Base-by-base conservation (phyloP, 768 basidiomycete genomes). In the Lactarius sp. region DNA sequence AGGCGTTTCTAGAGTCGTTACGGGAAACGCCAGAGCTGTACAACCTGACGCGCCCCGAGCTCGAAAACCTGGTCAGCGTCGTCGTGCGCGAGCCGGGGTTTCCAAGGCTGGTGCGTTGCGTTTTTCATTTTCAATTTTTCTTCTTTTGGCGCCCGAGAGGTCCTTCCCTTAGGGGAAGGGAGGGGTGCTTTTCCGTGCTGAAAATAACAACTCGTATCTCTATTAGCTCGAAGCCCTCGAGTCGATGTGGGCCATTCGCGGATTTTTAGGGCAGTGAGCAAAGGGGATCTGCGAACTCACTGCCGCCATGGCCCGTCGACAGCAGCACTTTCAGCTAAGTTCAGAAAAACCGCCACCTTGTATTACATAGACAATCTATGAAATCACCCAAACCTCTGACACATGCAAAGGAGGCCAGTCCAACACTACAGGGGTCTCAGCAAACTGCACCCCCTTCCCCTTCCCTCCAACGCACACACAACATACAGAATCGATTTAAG, bases 41-140 rank as follows among this genome's bases (percentile, higher is more conserved):
- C 66, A 73, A 80, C 56, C 72, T 89, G 33, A 72, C 86, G 27
- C 75, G 72, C 39, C 61, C 72, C 10, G 77, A 80, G 7, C 79
- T 91, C 13, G 86, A 89, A 69, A 73, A 73, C 51, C 71, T 87
- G 2, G 79, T 90, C 18, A 78, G 80, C 12, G 79, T 84, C 34
- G 79, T 90, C 27, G 78, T 90, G 18, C 81, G 83, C 58, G 88
- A 91, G 71, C 85, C 94, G 57, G 85, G 92, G 7, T 93, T 97
- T 70, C 74, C 80, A 13, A 80, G 82, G 67, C 78, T 98, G 82
- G 92, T 90, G 65, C 77, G 63, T 61, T 16, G 41, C 27, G 6
- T 46, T 53, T 46, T 39, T 20, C 22, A 22, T 22, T 22, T 22
- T 22, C 22, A 22, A 22, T 27, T 27, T 27, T 27, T 27, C 2